Evolutionary conservation across 768 basidiomycete genomes (phyloP), one percentile per base, ranked within the genome.

Genomic region (Phanerochaete carnosa): DNA sequence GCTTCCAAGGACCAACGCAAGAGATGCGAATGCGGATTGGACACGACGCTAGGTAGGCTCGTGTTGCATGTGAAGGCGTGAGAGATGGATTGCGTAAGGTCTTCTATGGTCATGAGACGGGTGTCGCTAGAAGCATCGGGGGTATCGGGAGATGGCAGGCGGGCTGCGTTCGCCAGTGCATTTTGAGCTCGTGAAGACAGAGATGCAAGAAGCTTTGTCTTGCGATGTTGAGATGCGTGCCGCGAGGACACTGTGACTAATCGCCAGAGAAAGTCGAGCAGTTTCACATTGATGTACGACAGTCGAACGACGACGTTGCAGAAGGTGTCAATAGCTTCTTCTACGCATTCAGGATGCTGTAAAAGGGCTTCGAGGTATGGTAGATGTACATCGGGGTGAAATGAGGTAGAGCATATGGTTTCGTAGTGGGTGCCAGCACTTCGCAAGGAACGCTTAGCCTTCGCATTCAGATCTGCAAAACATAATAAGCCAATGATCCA

Each of bases 341-440:
- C 58, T 13, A 75, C 65, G 45, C 72, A 70, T 37, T 73, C 69
- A 4, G 60, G 66, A 45, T 65, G 64, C 11, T 69, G 65, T 29
- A 80, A 65, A 30, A 84, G 75, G 0, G 75, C 69, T 25, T 75
- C 68, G 8, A 85, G 71, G 67, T 80, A 86, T 12, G 79, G 73
- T 2, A 80, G 58, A 50, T 86, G 84, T 26, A 82, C 69, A 32
- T 79, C 77, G 8, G 78, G 73, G 39, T 75, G 72, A 28, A 66
- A 60, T n/a, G 75, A 72, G 25, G 74, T 69, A 39, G 69, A 67
- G 56, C 76, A 72, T 47, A 83, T 76, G 28, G 68, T 69, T 6
- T 67, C 65, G 61, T 83, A 84, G 46, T 80, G 77, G 0, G 51
- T 58, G 6, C 73, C 76, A 12, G 81, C 81, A 54, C 25, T 30